Base-by-base conservation (phyloP, 2,329 filamentous ascomycete species). In the Fusarium graminum region DNA sequence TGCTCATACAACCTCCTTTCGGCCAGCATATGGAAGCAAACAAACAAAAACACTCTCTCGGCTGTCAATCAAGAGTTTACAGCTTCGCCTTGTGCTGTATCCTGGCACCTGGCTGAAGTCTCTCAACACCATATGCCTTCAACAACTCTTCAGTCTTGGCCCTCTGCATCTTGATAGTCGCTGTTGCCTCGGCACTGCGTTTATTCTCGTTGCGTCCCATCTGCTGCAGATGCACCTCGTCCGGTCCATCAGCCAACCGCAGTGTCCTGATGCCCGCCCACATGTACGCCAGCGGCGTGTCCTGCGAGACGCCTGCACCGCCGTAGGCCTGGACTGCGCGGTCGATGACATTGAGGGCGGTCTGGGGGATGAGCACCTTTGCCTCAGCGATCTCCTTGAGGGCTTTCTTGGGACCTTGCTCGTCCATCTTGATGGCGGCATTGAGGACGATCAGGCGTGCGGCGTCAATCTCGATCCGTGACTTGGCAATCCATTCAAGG, bases 311-410 rank as follows among this genome's bases (percentile, higher is more conserved):
- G 76, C 95, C 95, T 6, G 92, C 93, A 60, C 90, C 95, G 61
- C 95, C 95, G 74, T 94, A 97, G 0, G 92, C 87, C 85, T 99
- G 95, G 13, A 99, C 89, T 1, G 95, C 95, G 63, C 94, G 91
- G 83, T 99, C 95, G 72, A 99, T 94, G 72, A 98, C 92, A 17
- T 88, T 88, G 69, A 97, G 85, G 2, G 92, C 90, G 73, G 90
- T 92, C 74, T 88, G 85, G 0, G 95, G 95, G 10, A 97, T 91
- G 17, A 97, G 86, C 1, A 98, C 90, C 85, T 99, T 99, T 68
- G 95, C 94, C 81, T 97, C 88, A 26, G 94, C 94, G 70, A 99
- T 99, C 79, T 98, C 93, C 78, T 91, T 93, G 63, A 97, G 86
- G 0, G 94, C 93, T 68, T 89, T 88, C 83, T 98, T 98, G 71